These are phyloP conservation scores for Bipolaris sorokiniana DNA, from an alignment of 2,329 filamentous ascomycete genomes.

Conservation along the genomic window DNA sequence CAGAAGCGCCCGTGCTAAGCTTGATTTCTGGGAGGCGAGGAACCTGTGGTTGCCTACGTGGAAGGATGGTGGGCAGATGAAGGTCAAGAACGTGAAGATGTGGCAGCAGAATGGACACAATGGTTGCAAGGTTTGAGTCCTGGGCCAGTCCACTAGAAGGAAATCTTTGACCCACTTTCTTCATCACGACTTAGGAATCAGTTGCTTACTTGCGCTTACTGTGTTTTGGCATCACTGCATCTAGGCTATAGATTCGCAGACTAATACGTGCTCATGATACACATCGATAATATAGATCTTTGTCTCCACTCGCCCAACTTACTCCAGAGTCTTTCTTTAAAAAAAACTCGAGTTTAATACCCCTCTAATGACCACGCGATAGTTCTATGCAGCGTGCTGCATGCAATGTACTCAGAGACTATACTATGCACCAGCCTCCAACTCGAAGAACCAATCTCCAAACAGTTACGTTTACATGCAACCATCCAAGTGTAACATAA, in stretches of 20 bases:
- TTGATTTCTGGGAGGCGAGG: slow-evolving; percentile 77
- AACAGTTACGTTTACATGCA: neutral
- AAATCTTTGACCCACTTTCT: too few relatives aligned
- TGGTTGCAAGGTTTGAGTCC: slow-evolving; percentile 44
- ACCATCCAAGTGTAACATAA: neutral
- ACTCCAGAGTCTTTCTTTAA: neutral
- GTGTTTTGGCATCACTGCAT: neutral
- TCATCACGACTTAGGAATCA: neutral
- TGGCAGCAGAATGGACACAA: slow-evolving; percentile 58
- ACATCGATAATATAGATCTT: neutral
- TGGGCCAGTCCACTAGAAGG: neutral
- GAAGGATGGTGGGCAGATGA: slow-evolving; percentile 67
- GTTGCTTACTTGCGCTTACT: neutral
- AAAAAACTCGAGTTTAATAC: neutral
- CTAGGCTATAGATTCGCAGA: neutral
- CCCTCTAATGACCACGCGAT: neutral
- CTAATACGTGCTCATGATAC: neutral
- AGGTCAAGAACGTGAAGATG: slow-evolving; percentile 70
- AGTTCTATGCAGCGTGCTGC: neutral
- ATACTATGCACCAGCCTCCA: too few relatives aligned
- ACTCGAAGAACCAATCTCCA: neutral
- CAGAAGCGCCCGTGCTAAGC: slow-evolving; percentile 66
- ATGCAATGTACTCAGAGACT: neutral
- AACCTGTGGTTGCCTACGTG: slow-evolving; percentile 74
- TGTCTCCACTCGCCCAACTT: neutral